phyloP scores from a whole-genome alignment of 169 alveolate species.

The Eimeria praecox region DNA sequence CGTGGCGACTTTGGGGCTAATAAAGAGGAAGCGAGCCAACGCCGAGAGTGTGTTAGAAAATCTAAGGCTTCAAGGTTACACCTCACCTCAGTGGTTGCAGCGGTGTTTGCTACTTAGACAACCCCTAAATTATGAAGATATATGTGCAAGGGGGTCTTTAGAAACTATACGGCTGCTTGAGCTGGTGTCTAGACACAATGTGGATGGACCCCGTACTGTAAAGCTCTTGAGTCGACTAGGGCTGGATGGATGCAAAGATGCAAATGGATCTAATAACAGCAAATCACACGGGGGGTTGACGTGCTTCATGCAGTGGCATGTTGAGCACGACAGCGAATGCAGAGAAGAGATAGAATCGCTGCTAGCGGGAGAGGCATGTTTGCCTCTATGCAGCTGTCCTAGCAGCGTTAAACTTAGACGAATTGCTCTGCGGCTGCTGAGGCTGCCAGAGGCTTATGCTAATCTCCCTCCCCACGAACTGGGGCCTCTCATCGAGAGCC shows the following conservation, averaged over 20 bases:
- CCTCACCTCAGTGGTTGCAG: conserved; percentile 70
- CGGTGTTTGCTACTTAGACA: conserved; percentile 40
- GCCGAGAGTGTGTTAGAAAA: conserved; percentile 61
- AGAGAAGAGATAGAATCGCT: conserved; percentile 45
- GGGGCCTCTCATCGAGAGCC: conserved; percentile 62
- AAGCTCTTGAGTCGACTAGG: conserved; percentile 2
- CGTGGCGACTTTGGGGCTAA: conserved; percentile 29
- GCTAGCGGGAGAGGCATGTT: conserved; percentile 19
- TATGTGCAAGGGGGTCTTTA: conserved; percentile 32
- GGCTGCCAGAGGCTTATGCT: conserved; percentile 50
- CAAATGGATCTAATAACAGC: background rate
- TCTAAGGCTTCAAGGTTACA: conserved; percentile 49
- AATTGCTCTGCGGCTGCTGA: conserved; percentile 52
- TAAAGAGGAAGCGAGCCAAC: conserved; percentile 48
- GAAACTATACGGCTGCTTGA: conserved; percentile 56
- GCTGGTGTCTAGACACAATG: conserved; percentile 30
- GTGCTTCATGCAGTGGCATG: conserved; percentile 71
- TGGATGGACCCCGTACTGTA: conserved; percentile 36
- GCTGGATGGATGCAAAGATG: background rate
- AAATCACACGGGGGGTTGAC: background rate
- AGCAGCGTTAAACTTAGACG: conserved; percentile 25
- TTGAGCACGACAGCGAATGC: conserved; percentile 30
- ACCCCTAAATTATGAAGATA: conserved; percentile 59
- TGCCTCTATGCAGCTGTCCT: conserved; percentile 68
- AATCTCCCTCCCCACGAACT: conserved; percentile 61